Conservation (phyloP, 495 filamentous ascomycete species). For the Evernia prunastri region DNA sequence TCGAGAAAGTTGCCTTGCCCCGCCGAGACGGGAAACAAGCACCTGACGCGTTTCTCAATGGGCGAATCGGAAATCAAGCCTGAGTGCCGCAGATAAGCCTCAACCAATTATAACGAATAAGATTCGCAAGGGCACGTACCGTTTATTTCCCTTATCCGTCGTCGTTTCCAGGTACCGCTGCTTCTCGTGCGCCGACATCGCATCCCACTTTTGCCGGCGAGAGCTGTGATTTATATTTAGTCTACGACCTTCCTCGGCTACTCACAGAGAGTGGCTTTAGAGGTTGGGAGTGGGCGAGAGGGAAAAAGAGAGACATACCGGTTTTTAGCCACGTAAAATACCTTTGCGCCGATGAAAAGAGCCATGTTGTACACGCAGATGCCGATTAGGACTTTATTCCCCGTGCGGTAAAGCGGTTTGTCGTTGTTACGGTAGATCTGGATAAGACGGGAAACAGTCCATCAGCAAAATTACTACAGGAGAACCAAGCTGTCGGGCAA, state of each 20-base stretch:
- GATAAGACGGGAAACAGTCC: background rate
- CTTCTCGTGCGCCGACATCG: constrained; percentile 56
- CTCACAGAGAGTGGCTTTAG: background rate
- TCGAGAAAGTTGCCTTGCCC: background rate
- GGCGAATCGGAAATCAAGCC: constrained; percentile 50
- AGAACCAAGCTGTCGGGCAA: no score
- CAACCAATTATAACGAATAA: background rate
- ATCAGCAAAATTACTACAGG: no score
- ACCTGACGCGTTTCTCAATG: constrained; percentile 28
- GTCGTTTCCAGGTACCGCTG: constrained; percentile 59
- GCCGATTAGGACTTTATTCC: constrained; percentile 58
- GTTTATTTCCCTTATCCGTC: constrained; percentile 63
- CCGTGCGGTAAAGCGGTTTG: constrained; percentile 57
- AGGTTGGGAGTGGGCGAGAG: constrained; percentile 18
- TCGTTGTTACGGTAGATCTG: constrained; percentile 61
- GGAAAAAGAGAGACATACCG: background rate
- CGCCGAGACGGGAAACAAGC: background rate
- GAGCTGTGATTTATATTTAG: constrained; percentile 15
- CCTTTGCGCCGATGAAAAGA: constrained; percentile 51
- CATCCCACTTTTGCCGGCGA: constrained; percentile 47
- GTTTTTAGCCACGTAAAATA: constrained; percentile 60
- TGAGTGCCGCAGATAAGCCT: no score
- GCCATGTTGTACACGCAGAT: constrained; percentile 48
- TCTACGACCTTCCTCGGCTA: background rate
- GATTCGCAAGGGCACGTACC: constrained; percentile 32